Evolutionary conservation across 805 yeast genomes (phyloP).

Genomic region (Kodamaea kaohsiungensis): DNA sequence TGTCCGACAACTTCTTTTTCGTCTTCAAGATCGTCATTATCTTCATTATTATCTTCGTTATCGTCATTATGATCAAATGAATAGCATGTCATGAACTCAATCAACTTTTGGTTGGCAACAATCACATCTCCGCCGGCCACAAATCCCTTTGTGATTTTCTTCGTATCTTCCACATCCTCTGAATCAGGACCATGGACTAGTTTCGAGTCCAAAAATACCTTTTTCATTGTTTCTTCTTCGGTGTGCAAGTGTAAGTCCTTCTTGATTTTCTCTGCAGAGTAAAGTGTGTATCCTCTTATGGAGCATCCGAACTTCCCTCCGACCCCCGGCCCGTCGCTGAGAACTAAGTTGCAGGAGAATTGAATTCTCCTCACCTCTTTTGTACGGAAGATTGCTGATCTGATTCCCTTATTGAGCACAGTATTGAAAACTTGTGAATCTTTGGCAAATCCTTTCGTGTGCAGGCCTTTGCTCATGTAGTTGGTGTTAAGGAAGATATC

Average conservation of each 20-base stretch:
- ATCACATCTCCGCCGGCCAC: slow-evolving; percentile 24
- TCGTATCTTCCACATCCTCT: slow-evolving; percentile 32
- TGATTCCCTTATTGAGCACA: slow-evolving; percentile 34
- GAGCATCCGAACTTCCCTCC: slow-evolving; percentile 55
- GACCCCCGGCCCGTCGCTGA: slow-evolving; percentile 43
- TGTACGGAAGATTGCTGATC: slow-evolving; percentile 50
- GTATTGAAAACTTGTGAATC: slow-evolving; percentile 19
- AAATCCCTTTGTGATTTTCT: slow-evolving; percentile 24
- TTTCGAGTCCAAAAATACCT: slow-evolving; percentile 44
- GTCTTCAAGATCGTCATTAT: slow-evolving; percentile 8
- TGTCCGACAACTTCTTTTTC: slow-evolving; percentile 13
- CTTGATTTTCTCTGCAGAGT: slow-evolving; percentile 52
- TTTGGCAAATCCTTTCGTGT: slow-evolving; percentile 12
- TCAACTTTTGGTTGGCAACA: slow-evolving; percentile 25
- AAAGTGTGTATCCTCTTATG: slow-evolving; percentile 70
- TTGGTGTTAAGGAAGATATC: slow-evolving; percentile 57
- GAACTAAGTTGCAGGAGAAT: slow-evolving; percentile 60
- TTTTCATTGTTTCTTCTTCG: slow-evolving; percentile 49
- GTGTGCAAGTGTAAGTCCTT: slow-evolving; percentile 55
- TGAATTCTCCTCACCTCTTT: slow-evolving; percentile 64
- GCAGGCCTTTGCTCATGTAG: slow-evolving; percentile 26
- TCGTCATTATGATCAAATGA: slow-evolving; percentile 34
- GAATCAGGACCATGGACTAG: slow-evolving; percentile 18
- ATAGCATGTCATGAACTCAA: slow-evolving; percentile 30
- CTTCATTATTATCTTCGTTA: slow-evolving; percentile 11